Evolutionary conservation across 1,284 basidiomycete species (phyloP).

Genomic region (Sanguinoderma infundibulare): DNA sequence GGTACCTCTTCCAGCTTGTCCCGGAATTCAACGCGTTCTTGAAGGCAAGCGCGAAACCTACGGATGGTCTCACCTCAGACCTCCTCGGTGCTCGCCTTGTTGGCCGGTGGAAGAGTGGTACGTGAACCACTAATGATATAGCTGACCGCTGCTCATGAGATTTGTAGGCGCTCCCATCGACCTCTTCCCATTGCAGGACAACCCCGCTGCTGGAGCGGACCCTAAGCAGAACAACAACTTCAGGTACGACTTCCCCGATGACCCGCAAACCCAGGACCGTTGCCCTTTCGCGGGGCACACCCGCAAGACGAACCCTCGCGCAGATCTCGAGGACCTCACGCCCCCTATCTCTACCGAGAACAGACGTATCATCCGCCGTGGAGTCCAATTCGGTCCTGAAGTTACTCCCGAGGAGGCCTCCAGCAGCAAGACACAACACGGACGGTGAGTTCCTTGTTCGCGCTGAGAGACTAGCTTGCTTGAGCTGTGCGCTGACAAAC

Average conservation of each 20-base stretch:
- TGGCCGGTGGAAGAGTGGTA: conserved; percentile 66
- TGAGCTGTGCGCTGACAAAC: not conserved
- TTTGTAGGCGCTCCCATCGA: conserved; percentile 40
- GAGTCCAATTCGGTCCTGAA: conserved; percentile 45
- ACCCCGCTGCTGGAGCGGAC: conserved; percentile 38
- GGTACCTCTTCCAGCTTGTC: conserved; percentile 58
- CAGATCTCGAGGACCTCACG: conserved; percentile 14
- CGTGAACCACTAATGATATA: conserved; percentile 10
- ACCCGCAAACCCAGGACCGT: conserved; percentile 37
- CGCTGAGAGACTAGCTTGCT: not conserved
- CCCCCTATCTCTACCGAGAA: conserved; percentile 12
- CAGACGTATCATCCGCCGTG: conserved; percentile 39
- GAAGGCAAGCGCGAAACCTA: conserved; percentile 43
- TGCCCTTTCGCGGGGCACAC: conserved; percentile 63
- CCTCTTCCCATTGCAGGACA: conserved; percentile 38
- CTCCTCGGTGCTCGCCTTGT: conserved; percentile 57
- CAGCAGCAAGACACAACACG: conserved; percentile 41
- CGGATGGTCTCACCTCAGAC: conserved; percentile 40
- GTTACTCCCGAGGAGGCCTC: conserved; percentile 43
- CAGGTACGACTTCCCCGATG: conserved; percentile 30
- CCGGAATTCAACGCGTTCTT: conserved; percentile 60
- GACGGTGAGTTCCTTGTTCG: conserved; percentile 31
- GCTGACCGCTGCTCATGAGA: not conserved
- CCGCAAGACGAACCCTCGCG: conserved; percentile 59
- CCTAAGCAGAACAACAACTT: conserved; percentile 43